phyloP scores from a whole-genome alignment of 371 early-diverging fungal species.

The Zopfochytrium polystomum region DNA sequence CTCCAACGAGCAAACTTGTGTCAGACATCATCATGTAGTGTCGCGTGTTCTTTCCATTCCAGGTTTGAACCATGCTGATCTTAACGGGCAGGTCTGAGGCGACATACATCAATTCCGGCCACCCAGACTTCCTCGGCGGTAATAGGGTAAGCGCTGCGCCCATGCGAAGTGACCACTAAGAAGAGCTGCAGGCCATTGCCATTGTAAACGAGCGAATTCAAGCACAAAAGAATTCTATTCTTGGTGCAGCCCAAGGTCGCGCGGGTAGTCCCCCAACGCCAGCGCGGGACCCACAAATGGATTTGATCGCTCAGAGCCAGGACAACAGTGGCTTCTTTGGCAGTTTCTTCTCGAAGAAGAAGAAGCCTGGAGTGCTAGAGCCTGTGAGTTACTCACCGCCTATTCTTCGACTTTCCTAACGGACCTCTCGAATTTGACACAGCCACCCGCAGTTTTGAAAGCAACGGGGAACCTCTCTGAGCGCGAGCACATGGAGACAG shows the following conservation, averaged over 20 bases:
- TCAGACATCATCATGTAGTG: slow-evolving; percentile 78
- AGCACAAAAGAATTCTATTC: slow-evolving; percentile 43
- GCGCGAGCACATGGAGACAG: slow-evolving; percentile 94
- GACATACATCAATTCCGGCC: slow-evolving; percentile 96
- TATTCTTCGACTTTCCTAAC: neutral
- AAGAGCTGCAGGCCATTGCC: slow-evolving; percentile 65
- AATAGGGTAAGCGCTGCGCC: slow-evolving; percentile 57
- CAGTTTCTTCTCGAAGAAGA: slow-evolving; percentile 85
- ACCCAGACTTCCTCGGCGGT: slow-evolving; percentile 96
- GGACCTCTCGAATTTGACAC: neutral
- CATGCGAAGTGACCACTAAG: neutral
- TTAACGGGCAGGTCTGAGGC: slow-evolving; percentile 73
- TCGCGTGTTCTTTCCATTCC: slow-evolving; percentile 3
- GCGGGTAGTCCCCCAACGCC: slow-evolving; percentile 35
- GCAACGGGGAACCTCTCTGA: slow-evolving; percentile 93
- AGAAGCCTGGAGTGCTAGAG: slow-evolving; percentile 74
- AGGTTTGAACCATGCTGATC: neutral
- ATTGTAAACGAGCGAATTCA: slow-evolving; percentile 83
- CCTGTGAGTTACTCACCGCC: slow-evolving; percentile 53
- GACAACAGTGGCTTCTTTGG: slow-evolving; percentile 83
- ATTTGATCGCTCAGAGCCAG: slow-evolving; percentile 40
- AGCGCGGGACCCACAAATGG: slow-evolving; percentile 40
- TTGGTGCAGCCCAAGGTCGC: slow-evolving; percentile 5
- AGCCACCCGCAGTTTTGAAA: slow-evolving; percentile 92
- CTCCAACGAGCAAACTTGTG: slow-evolving; percentile 93